Evolutionary conservation across 2,329 filamentous ascomycete species (phyloP).

Genomic region (Drechslerella stenobrocha): DNA sequence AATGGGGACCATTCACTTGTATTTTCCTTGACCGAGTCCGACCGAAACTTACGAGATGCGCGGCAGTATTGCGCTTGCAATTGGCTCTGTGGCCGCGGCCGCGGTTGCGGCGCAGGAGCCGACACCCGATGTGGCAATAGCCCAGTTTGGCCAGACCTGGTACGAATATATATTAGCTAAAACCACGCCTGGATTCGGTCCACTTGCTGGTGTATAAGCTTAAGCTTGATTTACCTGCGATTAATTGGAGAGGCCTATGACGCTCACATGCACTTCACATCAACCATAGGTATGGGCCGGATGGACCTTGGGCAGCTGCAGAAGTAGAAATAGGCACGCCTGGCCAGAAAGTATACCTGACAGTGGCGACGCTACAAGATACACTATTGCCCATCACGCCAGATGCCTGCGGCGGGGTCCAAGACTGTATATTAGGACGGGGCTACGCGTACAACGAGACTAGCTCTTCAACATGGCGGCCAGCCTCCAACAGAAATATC

Average conservation of each 20-base stretch:
- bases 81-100: constrained; percentile 12
- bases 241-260: too few relatives aligned
- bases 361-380: constrained; percentile 37
- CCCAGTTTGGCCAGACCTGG: constrained; percentile 41
- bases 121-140: constrained; percentile 28
- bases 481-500: constrained; percentile 22
- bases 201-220: too few relatives aligned
- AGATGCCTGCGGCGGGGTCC: constrained; percentile 22
- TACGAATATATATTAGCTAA: constrained; percentile 11
- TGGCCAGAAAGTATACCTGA: constrained; percentile 40
- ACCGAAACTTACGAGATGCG: constrained; percentile 15
- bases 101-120: constrained; percentile 19
- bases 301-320: constrained; percentile 36
- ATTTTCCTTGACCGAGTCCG: constrained; percentile 21
- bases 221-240: too few relatives aligned
- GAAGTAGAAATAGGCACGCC: constrained; percentile 41
- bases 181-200: too few relatives aligned
- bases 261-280: too few relatives aligned
- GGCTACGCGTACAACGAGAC: constrained; percentile 34
- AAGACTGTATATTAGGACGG: constrained; percentile 27
- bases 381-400: constrained; percentile 40
- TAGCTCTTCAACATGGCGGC: constrained; percentile 27
- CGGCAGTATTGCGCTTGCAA: not conserved
- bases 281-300: constrained; percentile 30
- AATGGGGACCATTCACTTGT: constrained; percentile 39